These are phyloP conservation scores for Seminavis robusta DNA, from an alignment of 108 stramenopile species.

Conservation along the genomic window DNA sequence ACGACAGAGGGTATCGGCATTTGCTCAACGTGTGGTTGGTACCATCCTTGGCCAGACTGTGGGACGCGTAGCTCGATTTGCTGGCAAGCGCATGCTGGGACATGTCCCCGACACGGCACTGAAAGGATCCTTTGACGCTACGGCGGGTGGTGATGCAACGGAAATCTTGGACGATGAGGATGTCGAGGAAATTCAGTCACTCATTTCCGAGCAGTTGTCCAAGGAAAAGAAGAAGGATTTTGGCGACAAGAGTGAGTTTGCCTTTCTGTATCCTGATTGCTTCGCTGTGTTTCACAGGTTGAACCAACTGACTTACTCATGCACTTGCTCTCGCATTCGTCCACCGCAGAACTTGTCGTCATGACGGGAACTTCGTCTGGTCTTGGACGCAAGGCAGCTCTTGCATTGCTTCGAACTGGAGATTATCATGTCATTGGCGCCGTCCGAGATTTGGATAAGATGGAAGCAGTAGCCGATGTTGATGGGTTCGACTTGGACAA, in stretches of 20 bases:
- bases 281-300: background rate
- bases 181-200: too few species aligned
- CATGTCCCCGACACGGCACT: constrained; percentile 74
- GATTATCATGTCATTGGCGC: constrained; percentile 87
- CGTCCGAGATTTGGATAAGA: constrained; percentile 80
- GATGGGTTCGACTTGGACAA: constrained; percentile 71
- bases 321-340: background rate
- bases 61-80: constrained; percentile 57
- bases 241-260: background rate
- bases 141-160: background rate
- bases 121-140: constrained; percentile 54
- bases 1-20: constrained; percentile 44
- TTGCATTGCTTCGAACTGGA: constrained; percentile 72
- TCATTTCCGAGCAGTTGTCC: background rate
- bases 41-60: constrained; percentile 67
- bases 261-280: background rate
- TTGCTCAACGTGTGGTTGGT: constrained; percentile 63
- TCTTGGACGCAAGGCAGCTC: constrained; percentile 83
- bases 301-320: background rate
- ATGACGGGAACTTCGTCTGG: constrained; percentile 88
- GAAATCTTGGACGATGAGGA: background rate
- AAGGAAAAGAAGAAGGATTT: background rate
- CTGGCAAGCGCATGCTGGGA: constrained; percentile 59
- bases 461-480: constrained; percentile 86
- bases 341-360: constrained; percentile 75